Evolutionary conservation across 2,329 filamentous ascomycete genomes (phyloP).

Genomic region (Bipolaris victoriae): DNA sequence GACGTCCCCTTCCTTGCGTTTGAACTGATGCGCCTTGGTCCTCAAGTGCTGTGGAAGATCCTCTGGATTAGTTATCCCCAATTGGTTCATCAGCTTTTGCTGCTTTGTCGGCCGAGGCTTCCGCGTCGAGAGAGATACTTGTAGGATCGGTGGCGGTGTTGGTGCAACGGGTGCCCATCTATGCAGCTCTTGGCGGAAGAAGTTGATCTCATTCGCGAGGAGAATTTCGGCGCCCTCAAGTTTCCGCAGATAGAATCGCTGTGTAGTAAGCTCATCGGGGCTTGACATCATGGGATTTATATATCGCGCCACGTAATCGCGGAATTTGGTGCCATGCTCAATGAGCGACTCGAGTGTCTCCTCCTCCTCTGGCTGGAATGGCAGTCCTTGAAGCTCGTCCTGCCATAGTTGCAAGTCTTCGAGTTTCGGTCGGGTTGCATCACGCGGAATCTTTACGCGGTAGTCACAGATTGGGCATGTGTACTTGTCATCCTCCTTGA

Average conservation of each 20-base stretch:
- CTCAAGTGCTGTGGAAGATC: constrained; percentile 84
- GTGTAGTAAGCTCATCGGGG: constrained; percentile 83
- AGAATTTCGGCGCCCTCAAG: constrained; percentile 96
- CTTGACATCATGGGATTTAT: constrained; percentile 83
- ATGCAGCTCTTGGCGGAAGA: constrained; percentile 93
- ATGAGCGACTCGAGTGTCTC: constrained; percentile 85
- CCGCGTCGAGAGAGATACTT: constrained; percentile 86
- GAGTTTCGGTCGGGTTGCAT: constrained; percentile 92
- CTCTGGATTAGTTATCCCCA: constrained; percentile 88
- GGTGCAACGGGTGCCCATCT: constrained; percentile 92
- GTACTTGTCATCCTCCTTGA: constrained; percentile 98
- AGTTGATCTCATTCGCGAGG: constrained; percentile 92
- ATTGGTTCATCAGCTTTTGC: constrained; percentile 88
- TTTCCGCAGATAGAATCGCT: constrained; percentile 95
- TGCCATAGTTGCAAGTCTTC: constrained; percentile 87
- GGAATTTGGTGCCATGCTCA: constrained; percentile 81
- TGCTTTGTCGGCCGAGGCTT: constrained; percentile 97
- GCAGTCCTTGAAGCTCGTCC: constrained; percentile 78
- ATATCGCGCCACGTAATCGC: constrained; percentile 78
- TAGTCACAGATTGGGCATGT: constrained; percentile 98
- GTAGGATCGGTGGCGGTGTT: constrained; percentile 81
- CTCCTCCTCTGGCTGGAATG: constrained; percentile 96
- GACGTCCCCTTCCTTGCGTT: constrained; percentile 65
- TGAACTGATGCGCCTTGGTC: constrained; percentile 63
- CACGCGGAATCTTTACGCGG: constrained; percentile 93